Evolutionary conservation across 306 rosid species (phyloP).

Genomic region (Amphicarpaea edgeworthii): DNA sequence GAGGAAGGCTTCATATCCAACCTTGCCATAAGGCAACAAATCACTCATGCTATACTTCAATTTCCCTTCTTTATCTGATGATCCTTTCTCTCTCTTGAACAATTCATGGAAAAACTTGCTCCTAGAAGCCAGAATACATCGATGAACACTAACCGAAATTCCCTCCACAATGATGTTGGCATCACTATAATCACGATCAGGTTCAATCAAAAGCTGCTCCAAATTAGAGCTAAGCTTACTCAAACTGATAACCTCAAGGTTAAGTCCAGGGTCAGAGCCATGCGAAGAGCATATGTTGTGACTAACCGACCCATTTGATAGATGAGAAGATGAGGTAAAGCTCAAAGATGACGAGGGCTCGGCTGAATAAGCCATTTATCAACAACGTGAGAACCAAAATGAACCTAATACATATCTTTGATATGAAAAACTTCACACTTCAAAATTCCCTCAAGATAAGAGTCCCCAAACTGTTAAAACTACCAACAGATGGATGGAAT

Average conservation of each 20-base stretch:
- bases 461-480: slow-evolving; percentile 25
- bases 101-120: slow-evolving; percentile 78
- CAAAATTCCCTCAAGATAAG: slow-evolving; percentile 14
- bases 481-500: slow-evolving; percentile 1
- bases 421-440: slow-evolving; percentile 28
- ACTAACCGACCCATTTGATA: slow-evolving; percentile 75
- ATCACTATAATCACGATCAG: slow-evolving; percentile 76
- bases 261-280: slow-evolving; percentile 58
- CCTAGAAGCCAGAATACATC: slow-evolving; percentile 83
- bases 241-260: slow-evolving; percentile 78
- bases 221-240: slow-evolving; percentile 77
- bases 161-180: slow-evolving; percentile 77
- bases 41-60: slow-evolving; percentile 71
- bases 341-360: slow-evolving; percentile 94
- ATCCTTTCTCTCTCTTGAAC: slow-evolving; percentile 62
- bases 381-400: slow-evolving; percentile 25
- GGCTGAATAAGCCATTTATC: slow-evolving; percentile 68
- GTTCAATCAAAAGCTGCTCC: slow-evolving; percentile 78
- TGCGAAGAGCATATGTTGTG: slow-evolving; percentile 57
- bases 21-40: slow-evolving; percentile 72
- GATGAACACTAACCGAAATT: slow-evolving; percentile 65
- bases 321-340: slow-evolving; percentile 75
- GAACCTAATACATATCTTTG: slow-evolving; percentile 16
- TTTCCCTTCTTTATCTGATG: slow-evolving; percentile 61
- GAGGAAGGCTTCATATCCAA: slow-evolving; percentile 83